Evolutionary conservation across 2,329 filamentous ascomycete genomes (phyloP).

Genomic region (Trichothecium sympodiale): DNA sequence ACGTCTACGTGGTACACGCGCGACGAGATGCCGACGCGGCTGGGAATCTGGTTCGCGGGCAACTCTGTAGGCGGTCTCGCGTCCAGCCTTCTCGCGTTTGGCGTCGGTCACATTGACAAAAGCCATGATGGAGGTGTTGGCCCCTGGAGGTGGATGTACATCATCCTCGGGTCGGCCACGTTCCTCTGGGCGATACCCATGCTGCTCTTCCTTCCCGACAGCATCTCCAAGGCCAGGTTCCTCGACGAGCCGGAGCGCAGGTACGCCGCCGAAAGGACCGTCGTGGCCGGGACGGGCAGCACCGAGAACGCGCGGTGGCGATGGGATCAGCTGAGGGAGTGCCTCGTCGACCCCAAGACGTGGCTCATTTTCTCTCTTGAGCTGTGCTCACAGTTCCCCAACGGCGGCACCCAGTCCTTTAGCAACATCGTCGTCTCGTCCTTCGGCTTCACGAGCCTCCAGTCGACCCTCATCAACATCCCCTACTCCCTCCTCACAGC

Average conservation of each 20-base stretch:
- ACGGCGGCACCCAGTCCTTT: slow-evolving; percentile 50
- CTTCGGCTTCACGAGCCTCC: slow-evolving; percentile 42
- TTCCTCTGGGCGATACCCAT: slow-evolving; percentile 39
- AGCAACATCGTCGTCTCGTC: slow-evolving; percentile 45
- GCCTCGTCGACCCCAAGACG: slow-evolving; percentile 45
- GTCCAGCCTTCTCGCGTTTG: slow-evolving; percentile 41
- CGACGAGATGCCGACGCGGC: slow-evolving; percentile 41
- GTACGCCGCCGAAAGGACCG: slow-evolving; percentile 34
- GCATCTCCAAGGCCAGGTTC: slow-evolving; percentile 44
- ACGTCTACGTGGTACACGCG: slow-evolving; percentile 46
- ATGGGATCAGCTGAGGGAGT: slow-evolving; percentile 41
- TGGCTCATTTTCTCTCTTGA: slow-evolving; percentile 46
- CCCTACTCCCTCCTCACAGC: slow-evolving; percentile 44
- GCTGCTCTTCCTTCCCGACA: slow-evolving; percentile 37
- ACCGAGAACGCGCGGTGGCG: slow-evolving; percentile 37
- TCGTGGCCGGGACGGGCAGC: slow-evolving; percentile 38
- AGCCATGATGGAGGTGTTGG: slow-evolving; percentile 19
- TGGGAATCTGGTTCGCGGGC: slow-evolving; percentile 45
- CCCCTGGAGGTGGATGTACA: slow-evolving; percentile 49
- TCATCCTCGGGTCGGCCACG: slow-evolving; percentile 38
- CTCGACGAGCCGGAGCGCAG: slow-evolving; percentile 40
- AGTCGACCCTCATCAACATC: slow-evolving; percentile 46
- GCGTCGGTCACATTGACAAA: slow-evolving; percentile 40
- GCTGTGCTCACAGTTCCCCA: slow-evolving; percentile 46
- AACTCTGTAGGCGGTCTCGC: slow-evolving; percentile 36